Conservation (phyloP, 2,329 filamentous ascomycete species). For the Pseudogymnoascus destructans region DNA sequence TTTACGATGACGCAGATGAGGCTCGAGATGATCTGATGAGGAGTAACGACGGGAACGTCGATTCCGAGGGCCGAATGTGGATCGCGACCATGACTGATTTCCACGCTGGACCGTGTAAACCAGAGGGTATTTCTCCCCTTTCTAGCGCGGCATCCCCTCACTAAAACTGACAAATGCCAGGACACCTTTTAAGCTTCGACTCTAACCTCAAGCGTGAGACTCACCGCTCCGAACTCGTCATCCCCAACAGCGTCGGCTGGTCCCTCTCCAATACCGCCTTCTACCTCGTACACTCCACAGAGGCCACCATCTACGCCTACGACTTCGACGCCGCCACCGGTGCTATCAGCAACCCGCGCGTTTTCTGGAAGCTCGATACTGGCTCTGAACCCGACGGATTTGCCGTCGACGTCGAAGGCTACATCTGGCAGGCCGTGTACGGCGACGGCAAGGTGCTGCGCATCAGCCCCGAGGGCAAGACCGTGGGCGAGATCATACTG, state of each 20-base stretch:
- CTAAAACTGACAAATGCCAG: constrained; percentile 30
- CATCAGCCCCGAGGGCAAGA: constrained; percentile 49
- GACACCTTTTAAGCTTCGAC: constrained; percentile 61
- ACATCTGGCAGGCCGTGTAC: constrained; percentile 80
- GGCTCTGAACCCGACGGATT: constrained; percentile 69
- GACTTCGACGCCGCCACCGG: constrained; percentile 58
- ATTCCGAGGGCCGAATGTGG: constrained; percentile 73
- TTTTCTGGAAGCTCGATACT: constrained; percentile 47
- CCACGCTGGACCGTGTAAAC: constrained; percentile 25
- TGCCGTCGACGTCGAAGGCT: constrained; percentile 70
- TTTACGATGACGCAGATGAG: constrained; percentile 28
- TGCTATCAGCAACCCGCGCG: constrained; percentile 51
- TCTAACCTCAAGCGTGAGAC: constrained; percentile 44
- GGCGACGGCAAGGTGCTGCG: constrained; percentile 64
- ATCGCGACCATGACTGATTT: constrained; percentile 79
- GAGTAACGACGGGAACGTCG: constrained; percentile 73
- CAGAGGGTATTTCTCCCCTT: constrained; percentile 23
- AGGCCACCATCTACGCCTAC: constrained; percentile 56
- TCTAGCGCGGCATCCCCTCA: not conserved
- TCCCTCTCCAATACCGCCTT: constrained; percentile 51
- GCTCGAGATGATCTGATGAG: constrained; percentile 43
- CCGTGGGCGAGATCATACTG: constrained; percentile 62
- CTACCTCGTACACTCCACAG: constrained; percentile 71
- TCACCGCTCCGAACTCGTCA: constrained; percentile 52
- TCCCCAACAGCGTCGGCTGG: constrained; percentile 80